A percentile compares a stretch with the other conserved stretches of the same genome.
phyloP scores from a whole-genome alignment of 2,329 filamentous ascomycete species.

The Incumbomyces delicatus region DNA sequence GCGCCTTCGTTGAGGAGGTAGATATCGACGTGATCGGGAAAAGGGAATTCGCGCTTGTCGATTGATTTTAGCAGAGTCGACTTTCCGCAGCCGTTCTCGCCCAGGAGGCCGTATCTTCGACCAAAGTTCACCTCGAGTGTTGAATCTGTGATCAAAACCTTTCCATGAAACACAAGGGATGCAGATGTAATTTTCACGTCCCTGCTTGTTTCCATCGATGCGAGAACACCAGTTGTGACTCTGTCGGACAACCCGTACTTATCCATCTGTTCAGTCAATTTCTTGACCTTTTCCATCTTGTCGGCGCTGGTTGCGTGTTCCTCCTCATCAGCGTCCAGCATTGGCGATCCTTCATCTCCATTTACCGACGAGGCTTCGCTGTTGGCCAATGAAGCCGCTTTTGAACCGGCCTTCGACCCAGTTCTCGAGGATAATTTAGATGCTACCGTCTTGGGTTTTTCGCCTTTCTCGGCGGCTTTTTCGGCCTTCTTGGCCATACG shows the following conservation, averaged over 20 bases:
- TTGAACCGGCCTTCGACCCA: constrained; percentile 53
- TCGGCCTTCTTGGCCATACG: constrained; percentile 61
- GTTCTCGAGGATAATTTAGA: constrained; percentile 63
- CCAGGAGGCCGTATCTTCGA: constrained; percentile 85
- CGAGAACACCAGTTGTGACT: constrained; percentile 92
- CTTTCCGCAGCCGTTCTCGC: constrained; percentile 99
- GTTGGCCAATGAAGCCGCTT: constrained; percentile 41
- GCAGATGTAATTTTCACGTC: constrained; percentile 95
- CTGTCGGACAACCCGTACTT: constrained; percentile 92
- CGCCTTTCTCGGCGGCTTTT: constrained; percentile 43
- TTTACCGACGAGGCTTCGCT: constrained; percentile 54
- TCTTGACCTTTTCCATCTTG: constrained; percentile 73
- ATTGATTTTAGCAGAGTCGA: constrained; percentile 96
- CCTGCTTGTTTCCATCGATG: constrained; percentile 72
- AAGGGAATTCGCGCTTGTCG: constrained; percentile 83
- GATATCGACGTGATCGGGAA: constrained; percentile 94
- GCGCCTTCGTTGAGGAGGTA: constrained; percentile 97
- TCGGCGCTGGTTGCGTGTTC: constrained; percentile 58
- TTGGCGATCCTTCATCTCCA: constrained; percentile 54
- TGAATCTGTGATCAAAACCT: constrained; percentile 87
- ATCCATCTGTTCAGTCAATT: constrained; percentile 86
- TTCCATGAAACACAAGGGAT: constrained; percentile 94
- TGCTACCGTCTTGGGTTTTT: constrained; percentile 51
- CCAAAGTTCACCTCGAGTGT: constrained; percentile 88
- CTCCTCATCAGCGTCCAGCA: constrained; percentile 55